Conservation (phyloP, 73 alveolate species). For the Paramecium caudatum region DNA sequence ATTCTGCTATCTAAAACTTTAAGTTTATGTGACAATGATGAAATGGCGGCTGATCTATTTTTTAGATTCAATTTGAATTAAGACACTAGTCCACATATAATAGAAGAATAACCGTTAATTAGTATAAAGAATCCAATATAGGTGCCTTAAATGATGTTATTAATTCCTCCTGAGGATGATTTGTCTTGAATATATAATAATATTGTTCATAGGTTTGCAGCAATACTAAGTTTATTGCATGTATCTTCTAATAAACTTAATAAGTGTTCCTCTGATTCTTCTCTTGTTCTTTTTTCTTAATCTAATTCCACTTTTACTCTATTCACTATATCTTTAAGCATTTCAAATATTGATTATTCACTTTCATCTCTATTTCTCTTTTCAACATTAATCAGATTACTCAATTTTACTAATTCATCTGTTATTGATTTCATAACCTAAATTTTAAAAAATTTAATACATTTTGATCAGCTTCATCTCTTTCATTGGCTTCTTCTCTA, state of each 20-base stretch:
- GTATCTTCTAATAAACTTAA: slow-evolving; percentile 92
- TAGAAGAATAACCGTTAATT: too few relatives aligned
- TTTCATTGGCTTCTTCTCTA: slow-evolving; percentile 83
- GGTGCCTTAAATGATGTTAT: too few relatives aligned
- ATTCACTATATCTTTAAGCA: slow-evolving; percentile 91
- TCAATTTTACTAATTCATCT: slow-evolving; percentile 84
- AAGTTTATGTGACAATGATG: neutral
- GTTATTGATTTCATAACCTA: slow-evolving; percentile 83
- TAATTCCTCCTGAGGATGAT: neutral
- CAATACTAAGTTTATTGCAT: slow-evolving; percentile 89
- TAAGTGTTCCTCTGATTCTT: slow-evolving; percentile 90
- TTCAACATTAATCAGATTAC: slow-evolving; percentile 81
- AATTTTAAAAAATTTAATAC: neutral
- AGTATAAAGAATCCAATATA: too few relatives aligned
- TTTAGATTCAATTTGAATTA: neutral
- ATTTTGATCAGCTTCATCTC: slow-evolving; percentile 85
- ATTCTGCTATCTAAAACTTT: neutral
- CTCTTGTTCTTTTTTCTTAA: slow-evolving; percentile 92
- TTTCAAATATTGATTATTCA: slow-evolving; percentile 93
- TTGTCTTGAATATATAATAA: neutral
- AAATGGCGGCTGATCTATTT: slow-evolving; percentile 46
- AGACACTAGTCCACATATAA: too few relatives aligned
- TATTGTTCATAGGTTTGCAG: slow-evolving; percentile 78
- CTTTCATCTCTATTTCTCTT: slow-evolving; percentile 93
- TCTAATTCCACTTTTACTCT: slow-evolving; percentile 92